Conservation (phyloP, 2,329 filamentous ascomycete genomes). For the Pseudogymnoascus sp. region DNA sequence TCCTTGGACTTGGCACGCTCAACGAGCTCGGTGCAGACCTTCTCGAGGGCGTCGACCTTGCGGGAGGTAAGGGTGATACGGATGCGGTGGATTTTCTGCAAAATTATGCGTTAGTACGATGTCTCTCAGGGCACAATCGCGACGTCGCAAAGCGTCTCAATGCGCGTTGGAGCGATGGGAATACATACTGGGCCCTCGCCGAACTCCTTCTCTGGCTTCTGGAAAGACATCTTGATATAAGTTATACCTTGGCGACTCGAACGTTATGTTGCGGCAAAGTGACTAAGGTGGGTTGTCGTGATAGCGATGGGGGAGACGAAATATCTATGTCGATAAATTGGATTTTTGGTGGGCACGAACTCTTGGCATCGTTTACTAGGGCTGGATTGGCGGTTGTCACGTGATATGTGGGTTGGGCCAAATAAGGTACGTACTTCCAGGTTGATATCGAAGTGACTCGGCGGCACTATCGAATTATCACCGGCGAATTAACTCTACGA, state of each 20-base stretch:
- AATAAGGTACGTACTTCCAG: not conserved
- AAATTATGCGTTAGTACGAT: constrained; percentile 1
- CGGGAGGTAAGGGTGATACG: constrained; percentile 94
- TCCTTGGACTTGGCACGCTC: constrained; percentile 98
- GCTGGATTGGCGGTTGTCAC: not conserved
- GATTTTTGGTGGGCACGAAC: constrained; percentile 10
- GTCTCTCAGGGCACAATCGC: not conserved
- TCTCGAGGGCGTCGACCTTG: constrained; percentile 94
- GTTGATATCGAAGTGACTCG: constrained; percentile 2
- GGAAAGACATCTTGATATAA: constrained; percentile 71
- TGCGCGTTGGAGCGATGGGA: not conserved
- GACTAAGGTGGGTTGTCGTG: constrained; percentile 51
- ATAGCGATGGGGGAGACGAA: constrained; percentile 14
- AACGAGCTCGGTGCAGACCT: constrained; percentile 96
- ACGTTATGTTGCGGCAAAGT: constrained; percentile 70
- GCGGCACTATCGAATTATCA: not conserved
- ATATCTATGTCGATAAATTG: constrained; percentile 2
- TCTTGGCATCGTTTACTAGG: constrained; percentile 8
- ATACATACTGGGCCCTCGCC: constrained; percentile 70
- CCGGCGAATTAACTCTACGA: not conserved
- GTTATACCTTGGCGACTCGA: constrained; percentile 69
- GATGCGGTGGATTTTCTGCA: constrained; percentile 90
- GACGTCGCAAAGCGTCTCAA: constrained; percentile 4
- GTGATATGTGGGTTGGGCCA: not conserved
- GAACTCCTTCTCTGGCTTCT: constrained; percentile 92